A percentile compares a stretch with the other conserved stretches of the same genome.
Evolutionary conservation across 768 basidiomycete species (phyloP).

Genomic region (Boletales sp.): DNA sequence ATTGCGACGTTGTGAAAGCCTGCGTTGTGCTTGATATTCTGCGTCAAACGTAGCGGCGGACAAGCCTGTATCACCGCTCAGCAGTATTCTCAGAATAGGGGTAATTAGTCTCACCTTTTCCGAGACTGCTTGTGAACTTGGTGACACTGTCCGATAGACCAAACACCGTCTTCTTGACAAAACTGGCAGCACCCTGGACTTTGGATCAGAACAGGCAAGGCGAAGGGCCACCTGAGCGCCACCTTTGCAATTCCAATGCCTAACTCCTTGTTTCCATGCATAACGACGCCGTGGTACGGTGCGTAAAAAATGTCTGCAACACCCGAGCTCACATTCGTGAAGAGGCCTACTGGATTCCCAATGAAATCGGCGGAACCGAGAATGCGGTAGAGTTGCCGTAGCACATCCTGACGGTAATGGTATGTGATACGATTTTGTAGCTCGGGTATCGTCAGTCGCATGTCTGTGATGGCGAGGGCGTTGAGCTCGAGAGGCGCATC

Average conservation of each 20-base stretch:
- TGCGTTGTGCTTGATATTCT: constrained; percentile 87
- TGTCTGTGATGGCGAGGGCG: constrained; percentile 90
- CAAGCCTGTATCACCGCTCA: constrained; percentile 53
- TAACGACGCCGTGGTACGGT: constrained; percentile 93
- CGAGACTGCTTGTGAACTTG: constrained; percentile 97
- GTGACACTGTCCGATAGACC: constrained; percentile 94
- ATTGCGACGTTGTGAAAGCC: constrained; percentile 88
- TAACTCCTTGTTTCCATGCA: constrained; percentile 92
- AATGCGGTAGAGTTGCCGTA: constrained; percentile 93
- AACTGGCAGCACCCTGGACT: constrained; percentile 89
- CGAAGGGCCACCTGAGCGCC: not conserved
- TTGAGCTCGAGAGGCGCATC: constrained; percentile 94
- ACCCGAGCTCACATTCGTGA: constrained; percentile 97
- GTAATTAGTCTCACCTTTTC: constrained; percentile 63
- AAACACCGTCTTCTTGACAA: constrained; percentile 98
- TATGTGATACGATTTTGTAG: constrained; percentile 81
- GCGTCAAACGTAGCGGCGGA: constrained; percentile 96
- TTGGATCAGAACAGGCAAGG: constrained; percentile 8
- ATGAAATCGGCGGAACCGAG: constrained; percentile 98
- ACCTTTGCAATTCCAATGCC: constrained; percentile 95
- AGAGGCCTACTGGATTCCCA: constrained; percentile 93
- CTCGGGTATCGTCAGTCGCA: constrained; percentile 82
- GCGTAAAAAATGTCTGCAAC: constrained; percentile 99
- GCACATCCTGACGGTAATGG: constrained; percentile 91
- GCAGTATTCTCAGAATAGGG: not conserved